Evolutionary conservation across 2,329 filamentous ascomycete genomes (phyloP).

Genomic region (Epichloe amarillans): DNA sequence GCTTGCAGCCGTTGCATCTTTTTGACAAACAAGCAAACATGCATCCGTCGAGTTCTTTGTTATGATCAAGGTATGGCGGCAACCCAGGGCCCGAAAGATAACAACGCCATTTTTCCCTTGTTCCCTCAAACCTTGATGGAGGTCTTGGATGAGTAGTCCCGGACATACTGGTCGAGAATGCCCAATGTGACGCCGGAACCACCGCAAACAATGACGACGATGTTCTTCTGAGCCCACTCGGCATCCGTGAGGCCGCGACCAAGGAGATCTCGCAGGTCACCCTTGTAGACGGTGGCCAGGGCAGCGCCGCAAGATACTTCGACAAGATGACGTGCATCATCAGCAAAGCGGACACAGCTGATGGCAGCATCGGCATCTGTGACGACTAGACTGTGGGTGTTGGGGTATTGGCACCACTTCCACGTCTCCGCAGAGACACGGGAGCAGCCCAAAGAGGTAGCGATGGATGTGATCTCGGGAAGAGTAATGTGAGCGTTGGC

Average conservation of each 20-base stretch:
- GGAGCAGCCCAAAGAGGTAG: constrained; percentile 60
- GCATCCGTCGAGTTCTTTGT: too few relatives aligned
- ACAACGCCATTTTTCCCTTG: constrained; percentile 1
- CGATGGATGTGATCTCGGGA: constrained; percentile 59
- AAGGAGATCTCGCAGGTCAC: constrained; percentile 46
- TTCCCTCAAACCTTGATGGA: constrained; percentile 16
- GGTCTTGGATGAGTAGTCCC: constrained; percentile 25
- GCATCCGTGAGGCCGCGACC: constrained; percentile 37
- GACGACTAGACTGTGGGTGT: constrained; percentile 24
- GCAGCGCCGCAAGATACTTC: constrained; percentile 79
- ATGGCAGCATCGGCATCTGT: constrained; percentile 57
- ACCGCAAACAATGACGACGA: constrained; percentile 80
- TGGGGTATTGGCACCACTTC: constrained; percentile 41
- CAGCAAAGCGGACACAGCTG: constrained; percentile 62
- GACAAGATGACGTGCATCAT: constrained; percentile 70
- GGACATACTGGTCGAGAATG: constrained; percentile 44
- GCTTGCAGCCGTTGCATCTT: not conserved
- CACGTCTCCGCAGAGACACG: constrained; percentile 57
- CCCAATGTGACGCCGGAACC: constrained; percentile 53
- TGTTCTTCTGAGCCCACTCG: constrained; percentile 51
- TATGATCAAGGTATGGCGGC: too few relatives aligned
- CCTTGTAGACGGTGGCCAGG: constrained; percentile 54
- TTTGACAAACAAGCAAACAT: not conserved
- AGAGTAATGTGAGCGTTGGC: constrained; percentile 47
- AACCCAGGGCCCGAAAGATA: not conserved